Percentiles rank a stretch among this genome's conserved stretches.
Evolutionary conservation across 306 rosid species (phyloP).

Genomic region (Fragaria nilgerrensis): DNA sequence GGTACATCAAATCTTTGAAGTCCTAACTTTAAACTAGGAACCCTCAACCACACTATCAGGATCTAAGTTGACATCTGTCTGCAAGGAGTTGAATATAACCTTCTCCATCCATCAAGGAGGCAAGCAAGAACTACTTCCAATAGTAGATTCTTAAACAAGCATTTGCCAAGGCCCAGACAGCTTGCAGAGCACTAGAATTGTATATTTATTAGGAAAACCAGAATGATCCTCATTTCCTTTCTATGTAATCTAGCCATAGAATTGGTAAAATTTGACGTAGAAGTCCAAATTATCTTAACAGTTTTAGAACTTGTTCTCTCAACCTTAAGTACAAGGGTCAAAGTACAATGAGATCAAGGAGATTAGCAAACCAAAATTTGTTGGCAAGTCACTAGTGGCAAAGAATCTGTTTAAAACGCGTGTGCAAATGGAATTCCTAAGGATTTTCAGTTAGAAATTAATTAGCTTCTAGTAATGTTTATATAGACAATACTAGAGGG

Average conservation of each 20-base stretch:
- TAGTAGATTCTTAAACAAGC: conserved; percentile 1
- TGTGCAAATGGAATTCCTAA: neutral
- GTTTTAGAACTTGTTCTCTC: neutral
- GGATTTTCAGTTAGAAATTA: neutral
- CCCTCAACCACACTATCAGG: neutral
- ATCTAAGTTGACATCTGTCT: conserved; percentile 15
- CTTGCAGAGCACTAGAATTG: neutral
- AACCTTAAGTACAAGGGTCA: neutral
- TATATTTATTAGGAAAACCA: neutral
- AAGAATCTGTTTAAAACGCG: neutral
- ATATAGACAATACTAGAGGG: neutral
- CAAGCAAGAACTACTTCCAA: neutral
- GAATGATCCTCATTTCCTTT: neutral
- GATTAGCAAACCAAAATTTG: conserved; percentile 5
- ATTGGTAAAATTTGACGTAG: neutral
- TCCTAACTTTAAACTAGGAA: neutral
- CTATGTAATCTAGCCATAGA: neutral
- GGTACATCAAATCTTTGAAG: conserved; percentile 1
- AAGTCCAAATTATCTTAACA: neutral
- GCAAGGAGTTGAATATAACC: conserved; percentile 1
- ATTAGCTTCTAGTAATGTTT: neutral
- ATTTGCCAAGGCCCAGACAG: neutral
- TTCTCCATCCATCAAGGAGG: neutral
- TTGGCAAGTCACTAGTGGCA: conserved; percentile 1
- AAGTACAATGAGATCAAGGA: conserved; percentile 3